Evolutionary conservation across 2,329 filamentous ascomycete genomes (phyloP).

Genomic region (Huntiella bhutanensis): DNA sequence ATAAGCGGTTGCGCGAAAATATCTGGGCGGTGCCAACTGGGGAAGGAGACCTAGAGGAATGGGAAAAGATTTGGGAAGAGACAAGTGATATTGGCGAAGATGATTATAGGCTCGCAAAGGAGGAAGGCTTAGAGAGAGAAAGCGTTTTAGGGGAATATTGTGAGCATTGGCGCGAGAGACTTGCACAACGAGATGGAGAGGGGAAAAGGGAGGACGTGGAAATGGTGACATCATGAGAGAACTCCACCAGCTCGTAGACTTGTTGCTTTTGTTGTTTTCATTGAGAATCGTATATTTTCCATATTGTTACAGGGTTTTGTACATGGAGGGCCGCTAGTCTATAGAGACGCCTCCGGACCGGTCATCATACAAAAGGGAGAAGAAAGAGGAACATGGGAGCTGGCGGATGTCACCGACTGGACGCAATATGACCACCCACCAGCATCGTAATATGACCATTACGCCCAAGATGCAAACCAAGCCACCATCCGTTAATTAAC

Average conservation of each 20-base stretch:
- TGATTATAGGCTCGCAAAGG: conserved; percentile 55
- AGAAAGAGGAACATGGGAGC: background rate
- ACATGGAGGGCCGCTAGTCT: conserved; percentile 17
- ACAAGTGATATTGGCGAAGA: conserved; percentile 75
- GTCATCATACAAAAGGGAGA: background rate
- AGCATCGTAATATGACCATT: too few relatives aligned
- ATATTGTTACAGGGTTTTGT: conserved; percentile 17
- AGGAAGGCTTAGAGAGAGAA: conserved; percentile 42
- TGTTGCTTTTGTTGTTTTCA: background rate
- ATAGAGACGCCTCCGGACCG: conserved; percentile 1
- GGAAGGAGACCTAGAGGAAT: conserved; percentile 42
- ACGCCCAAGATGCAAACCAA: too few relatives aligned
- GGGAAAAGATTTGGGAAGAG: conserved; percentile 70
- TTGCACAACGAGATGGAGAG: background rate
- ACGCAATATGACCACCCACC: too few relatives aligned
- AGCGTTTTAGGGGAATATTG: conserved; percentile 14
- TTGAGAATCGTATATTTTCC: conserved; percentile 11
- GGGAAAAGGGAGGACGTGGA: background rate
- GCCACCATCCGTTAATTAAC: conserved; percentile 10
- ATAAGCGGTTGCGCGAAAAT: conserved; percentile 77
- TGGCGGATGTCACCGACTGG: background rate
- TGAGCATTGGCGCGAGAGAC: conserved; percentile 9
- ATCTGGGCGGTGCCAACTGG: conserved; percentile 72
- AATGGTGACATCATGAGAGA: background rate
- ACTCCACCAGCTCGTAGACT: background rate